Conservation (phyloP, 306 rosid species). For the Acacia crassicarpa region DNA sequence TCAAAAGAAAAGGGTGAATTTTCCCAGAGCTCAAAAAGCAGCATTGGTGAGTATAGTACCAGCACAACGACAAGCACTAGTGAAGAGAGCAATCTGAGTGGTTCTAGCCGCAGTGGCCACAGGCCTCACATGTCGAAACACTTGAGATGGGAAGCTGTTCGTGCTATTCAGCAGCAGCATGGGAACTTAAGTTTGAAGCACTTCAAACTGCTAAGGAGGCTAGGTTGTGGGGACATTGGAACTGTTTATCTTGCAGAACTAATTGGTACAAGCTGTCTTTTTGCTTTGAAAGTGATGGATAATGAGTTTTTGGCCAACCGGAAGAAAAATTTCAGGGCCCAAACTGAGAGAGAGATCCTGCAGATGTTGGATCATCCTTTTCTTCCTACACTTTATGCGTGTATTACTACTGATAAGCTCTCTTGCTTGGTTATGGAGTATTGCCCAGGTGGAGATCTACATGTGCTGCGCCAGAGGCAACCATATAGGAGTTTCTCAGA, state of each 20-base stretch:
- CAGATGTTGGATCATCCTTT: constrained; percentile 96
- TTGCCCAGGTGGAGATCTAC: constrained; percentile 96
- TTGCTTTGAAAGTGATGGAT: constrained; percentile 95
- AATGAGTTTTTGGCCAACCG: constrained; percentile 77
- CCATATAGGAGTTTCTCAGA: constrained; percentile 75
- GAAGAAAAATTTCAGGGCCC: constrained; percentile 84
- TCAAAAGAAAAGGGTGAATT: constrained; percentile 86
- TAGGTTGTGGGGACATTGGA: constrained; percentile 98
- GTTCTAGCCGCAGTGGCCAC: constrained; percentile 80
- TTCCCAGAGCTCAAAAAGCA: constrained; percentile 96
- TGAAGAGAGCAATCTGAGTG: constrained; percentile 80
- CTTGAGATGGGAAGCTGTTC: constrained; percentile 93
- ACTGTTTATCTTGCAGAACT: constrained; percentile 97
- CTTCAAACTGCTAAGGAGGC: constrained; percentile 75
- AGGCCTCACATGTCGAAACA: constrained; percentile 98
- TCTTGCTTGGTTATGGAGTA: constrained; percentile 94
- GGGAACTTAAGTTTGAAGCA: constrained; percentile 74
- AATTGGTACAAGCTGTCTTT: constrained; percentile 66
- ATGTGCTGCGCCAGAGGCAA: constrained; percentile 92
- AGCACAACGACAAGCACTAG: constrained; percentile 94
- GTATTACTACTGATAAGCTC: constrained; percentile 73
- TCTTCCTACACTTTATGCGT: constrained; percentile 86
- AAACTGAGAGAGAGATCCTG: constrained; percentile 93
- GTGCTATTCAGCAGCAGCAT: constrained; percentile 63
- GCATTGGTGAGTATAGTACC: constrained; percentile 88